Evolutionary conservation across 2,329 filamentous ascomycete species (phyloP).

Genomic region (Colletotrichum euphorbiae): DNA sequence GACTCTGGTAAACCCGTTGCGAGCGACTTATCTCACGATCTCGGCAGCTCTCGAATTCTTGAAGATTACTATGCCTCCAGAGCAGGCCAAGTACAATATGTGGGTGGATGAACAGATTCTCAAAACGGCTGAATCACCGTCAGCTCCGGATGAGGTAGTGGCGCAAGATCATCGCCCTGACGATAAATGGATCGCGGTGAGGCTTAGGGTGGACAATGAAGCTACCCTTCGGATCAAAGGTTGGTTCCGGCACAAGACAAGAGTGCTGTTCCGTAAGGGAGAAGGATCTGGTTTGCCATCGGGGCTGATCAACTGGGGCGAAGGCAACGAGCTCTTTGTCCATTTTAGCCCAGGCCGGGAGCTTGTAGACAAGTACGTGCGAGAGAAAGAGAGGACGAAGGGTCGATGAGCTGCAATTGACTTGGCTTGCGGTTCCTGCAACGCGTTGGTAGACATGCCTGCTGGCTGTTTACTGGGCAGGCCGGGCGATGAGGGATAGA

Average conservation of each 20-base stretch:
- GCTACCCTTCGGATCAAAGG: constrained; percentile 61
- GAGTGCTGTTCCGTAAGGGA: constrained; percentile 37
- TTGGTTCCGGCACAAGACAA: constrained; percentile 53
- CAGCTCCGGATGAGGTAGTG: constrained; percentile 54
- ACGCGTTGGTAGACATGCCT: not conserved
- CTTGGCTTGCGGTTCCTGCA: not conserved
- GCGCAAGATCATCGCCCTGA: constrained; percentile 65
- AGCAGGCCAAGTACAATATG: constrained; percentile 60
- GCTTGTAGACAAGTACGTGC: constrained; percentile 42
- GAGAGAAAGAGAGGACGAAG: constrained; percentile 8
- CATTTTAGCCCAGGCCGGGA: constrained; percentile 46
- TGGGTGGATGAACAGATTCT: constrained; percentile 67
- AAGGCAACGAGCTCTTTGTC: constrained; percentile 48
- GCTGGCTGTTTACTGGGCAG: not conserved
- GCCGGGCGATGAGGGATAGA: not conserved
- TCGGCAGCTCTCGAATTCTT: constrained; percentile 73
- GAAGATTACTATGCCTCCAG: constrained; percentile 60
- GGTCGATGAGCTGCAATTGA: not conserved
- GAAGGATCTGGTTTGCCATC: constrained; percentile 48
- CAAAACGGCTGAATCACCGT: constrained; percentile 48
- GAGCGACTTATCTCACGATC: constrained; percentile 73
- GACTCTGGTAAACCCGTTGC: constrained; percentile 70
- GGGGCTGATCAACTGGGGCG: constrained; percentile 48
- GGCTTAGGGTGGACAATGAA: constrained; percentile 69
- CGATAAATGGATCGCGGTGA: constrained; percentile 68